Percentiles rank a stretch among this genome's conserved stretches.
Evolutionary conservation across 2,329 filamentous ascomycete genomes (phyloP).

Genomic region (Epichloe baconii): DNA sequence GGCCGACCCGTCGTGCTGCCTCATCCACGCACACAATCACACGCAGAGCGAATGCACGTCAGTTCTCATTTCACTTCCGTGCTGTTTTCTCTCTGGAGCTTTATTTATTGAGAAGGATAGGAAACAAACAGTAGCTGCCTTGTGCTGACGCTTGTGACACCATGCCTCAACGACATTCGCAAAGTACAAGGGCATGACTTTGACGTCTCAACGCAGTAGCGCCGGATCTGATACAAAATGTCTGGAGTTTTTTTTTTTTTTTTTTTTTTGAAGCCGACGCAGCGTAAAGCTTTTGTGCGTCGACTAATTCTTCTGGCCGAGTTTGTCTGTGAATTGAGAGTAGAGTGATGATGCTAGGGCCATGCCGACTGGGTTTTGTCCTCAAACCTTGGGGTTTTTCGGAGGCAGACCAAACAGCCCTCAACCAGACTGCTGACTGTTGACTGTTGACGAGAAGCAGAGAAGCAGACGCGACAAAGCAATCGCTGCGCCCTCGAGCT

Average conservation of each 20-base stretch:
- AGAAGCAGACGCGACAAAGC: no score
- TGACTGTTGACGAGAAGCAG: background rate
- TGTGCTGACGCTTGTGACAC: background rate
- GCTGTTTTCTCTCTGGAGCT: background rate
- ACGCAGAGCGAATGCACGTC: background rate
- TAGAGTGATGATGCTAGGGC: background rate
- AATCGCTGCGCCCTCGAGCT: no score
- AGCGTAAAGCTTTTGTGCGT: background rate
- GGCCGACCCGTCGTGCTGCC: background rate
- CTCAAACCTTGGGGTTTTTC: no score
- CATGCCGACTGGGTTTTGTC: background rate
- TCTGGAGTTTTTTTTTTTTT: background rate
- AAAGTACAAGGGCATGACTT: background rate
- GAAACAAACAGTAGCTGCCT: background rate
- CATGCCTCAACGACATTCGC: background rate
- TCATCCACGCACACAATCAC: background rate
- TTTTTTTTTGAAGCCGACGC: background rate
- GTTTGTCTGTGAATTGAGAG: background rate
- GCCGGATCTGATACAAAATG: background rate
- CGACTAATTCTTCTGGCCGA: background rate
- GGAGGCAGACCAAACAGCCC: background rate
- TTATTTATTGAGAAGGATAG: no score
- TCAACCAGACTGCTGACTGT: background rate
- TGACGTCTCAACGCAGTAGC: background rate
- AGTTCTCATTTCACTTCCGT: no score